Base-by-base conservation (phyloP, 2,329 filamentous ascomycete genomes). In the Beauveria caledonica region DNA sequence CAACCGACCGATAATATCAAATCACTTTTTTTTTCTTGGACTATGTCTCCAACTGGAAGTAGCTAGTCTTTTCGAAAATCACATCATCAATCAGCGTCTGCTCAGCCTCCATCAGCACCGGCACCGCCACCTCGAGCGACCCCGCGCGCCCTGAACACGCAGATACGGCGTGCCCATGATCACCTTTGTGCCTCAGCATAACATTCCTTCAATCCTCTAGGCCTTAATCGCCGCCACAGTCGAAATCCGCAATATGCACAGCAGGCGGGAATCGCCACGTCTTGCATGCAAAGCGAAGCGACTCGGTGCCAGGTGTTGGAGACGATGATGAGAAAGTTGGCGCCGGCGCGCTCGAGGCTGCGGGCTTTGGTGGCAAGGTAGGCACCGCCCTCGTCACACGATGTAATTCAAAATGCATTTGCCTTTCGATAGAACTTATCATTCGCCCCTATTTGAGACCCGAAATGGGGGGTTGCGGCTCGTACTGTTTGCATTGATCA, bases 221-320 rank as follows among this genome's bases (percentile, higher is more conserved):
- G 53, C 36, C 39, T 40, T 29, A n/a, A 64, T 62, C 0, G 62
- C 61, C 23, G 19, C 42, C 7, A 55, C 63, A 19, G 62, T 64
- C 1, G 62, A 55, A 5, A 13, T 63, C 62, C 25, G 45, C 62
- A 33, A 64, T 64, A 36, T 64, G 62, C 55, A 62, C 55, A 62
- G 63, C 25, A 62, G 60, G 17, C 29, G 29, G 63, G 60, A 5
- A 64, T 61, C 3, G 44, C 36, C n/a, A 66, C 58, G 60, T 61
- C 63, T 58, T 64, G 61, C 61, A 66, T 67, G 55, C 67, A 63
- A 6, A 58, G 60, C 44, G 65, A 62, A 13, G 66, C 63, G 36
- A 66, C 66, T 46, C 63, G 58, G 44, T 64, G 63, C 60, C 63
- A 64, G 1, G 62, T 64, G 27, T 62, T 64, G 19, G 60, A 63